Evolutionary conservation across 2,329 filamentous ascomycete species (phyloP).

Genomic region (Cladophialophora yegresii): DNA sequence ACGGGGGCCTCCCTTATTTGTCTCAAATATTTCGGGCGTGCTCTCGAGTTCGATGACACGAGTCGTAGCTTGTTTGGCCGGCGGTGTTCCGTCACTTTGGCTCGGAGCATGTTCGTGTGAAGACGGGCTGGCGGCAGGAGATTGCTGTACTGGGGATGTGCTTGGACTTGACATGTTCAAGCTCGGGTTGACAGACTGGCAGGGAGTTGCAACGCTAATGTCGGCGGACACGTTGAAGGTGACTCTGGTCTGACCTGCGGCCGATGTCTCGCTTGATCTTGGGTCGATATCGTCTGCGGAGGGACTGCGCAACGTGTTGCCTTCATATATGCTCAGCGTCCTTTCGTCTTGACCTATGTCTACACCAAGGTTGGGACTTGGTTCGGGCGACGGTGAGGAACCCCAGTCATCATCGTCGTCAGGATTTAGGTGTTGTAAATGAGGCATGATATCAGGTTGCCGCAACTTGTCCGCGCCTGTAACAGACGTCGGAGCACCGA

Average conservation of each 20-base stretch:
- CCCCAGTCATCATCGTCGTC: slow-evolving; percentile 3
- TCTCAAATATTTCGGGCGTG: not conserved
- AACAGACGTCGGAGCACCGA: not conserved
- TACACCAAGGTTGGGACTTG: not conserved
- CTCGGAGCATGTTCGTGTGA: not conserved
- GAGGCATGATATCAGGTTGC: slow-evolving; percentile 3
- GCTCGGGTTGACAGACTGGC: not conserved
- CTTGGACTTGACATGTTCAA: not conserved
- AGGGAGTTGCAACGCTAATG: not conserved
- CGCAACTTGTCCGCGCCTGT: too few species aligned
- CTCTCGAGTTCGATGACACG: not conserved
- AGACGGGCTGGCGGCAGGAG: not conserved
- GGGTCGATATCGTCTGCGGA: not conserved
- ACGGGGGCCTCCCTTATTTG: not conserved
- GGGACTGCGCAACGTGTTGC: not conserved
- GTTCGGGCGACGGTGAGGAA: not conserved
- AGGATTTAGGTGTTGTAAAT: not conserved
- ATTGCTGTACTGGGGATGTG: not conserved
- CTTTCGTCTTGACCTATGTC: not conserved
- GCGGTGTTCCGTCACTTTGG: not conserved
- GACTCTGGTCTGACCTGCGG: not conserved
- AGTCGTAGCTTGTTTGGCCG: not conserved
- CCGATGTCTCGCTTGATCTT: not conserved
- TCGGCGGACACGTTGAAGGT: not conserved
- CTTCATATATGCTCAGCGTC: not conserved